Percentiles rank a stretch among this genome's conserved stretches.
Conservation (phyloP, 768 basidiomycete genomes). For the Lactarius tabidus region DNA sequence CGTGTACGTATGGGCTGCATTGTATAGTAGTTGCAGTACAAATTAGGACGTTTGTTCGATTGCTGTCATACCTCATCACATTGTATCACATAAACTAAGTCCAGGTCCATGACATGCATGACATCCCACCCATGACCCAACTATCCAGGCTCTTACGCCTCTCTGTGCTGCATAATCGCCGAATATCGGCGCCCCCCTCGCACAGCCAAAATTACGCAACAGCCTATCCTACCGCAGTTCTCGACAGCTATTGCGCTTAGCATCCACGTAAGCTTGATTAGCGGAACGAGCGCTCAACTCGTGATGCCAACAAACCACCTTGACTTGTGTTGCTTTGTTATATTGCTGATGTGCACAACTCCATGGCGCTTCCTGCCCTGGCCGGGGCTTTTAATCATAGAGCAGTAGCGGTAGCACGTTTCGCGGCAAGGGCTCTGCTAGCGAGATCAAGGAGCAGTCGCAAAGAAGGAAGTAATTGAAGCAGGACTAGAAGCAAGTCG, state of each 20-base stretch:
- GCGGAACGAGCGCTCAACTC: neutral
- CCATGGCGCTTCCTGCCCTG: neutral
- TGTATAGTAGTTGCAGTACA: neutral
- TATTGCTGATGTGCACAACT: neutral
- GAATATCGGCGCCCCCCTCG: neutral
- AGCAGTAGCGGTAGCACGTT: neutral
- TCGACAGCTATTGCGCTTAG: neutral
- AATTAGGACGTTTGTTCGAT: neutral
- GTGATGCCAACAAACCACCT: neutral
- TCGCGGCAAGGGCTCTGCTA: neutral
- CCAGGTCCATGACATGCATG: neutral
- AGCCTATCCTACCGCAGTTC: neutral
- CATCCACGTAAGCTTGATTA: neutral
- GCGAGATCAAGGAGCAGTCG: neutral
- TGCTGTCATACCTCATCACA: neutral
- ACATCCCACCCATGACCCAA: neutral
- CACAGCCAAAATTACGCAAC: neutral
- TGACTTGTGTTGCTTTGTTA: neutral
- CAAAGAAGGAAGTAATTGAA: neutral
- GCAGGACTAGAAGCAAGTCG: neutral
- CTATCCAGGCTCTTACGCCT: neutral
- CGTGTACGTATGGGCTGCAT: neutral
- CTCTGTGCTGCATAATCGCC: neutral
- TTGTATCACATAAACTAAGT: neutral
- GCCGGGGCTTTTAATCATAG: neutral